phyloP scores from a whole-genome alignment of 106 monocot genomes.

The Acanthochlamys bracteata region DNA sequence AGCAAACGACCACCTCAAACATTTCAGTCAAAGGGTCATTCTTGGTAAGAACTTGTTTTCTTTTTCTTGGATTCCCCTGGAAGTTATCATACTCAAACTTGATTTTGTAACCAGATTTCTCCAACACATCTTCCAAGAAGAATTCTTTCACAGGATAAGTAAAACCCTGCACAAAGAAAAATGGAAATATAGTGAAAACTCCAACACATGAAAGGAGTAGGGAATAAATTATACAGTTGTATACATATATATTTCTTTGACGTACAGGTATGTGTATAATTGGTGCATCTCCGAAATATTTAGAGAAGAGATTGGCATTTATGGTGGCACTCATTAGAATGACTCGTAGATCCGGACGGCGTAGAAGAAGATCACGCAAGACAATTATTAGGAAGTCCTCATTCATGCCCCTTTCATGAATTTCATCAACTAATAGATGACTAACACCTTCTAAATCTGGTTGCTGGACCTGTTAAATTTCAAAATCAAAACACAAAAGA shows the following conservation, averaged over 20 bases:
- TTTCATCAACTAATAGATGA: constrained; percentile 93
- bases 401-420: constrained; percentile 98
- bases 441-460: constrained; percentile 72
- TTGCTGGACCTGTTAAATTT: constrained; percentile 67
- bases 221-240: background rate
- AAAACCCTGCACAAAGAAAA: constrained; percentile 51
- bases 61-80: constrained; percentile 64
- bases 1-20: constrained; percentile 61
- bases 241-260: background rate
- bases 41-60: constrained; percentile 37
- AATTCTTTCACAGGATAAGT: constrained; percentile 90
- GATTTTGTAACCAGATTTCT: constrained; percentile 71
- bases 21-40: constrained; percentile 82
- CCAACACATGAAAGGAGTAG: background rate
- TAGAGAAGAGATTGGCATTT: constrained; percentile 88
- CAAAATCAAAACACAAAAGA: too few species aligned
- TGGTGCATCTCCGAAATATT: constrained; percentile 84
- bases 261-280: constrained; percentile 89
- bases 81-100: constrained; percentile 61
- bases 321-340: constrained; percentile 98
- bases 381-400: constrained; percentile 99
- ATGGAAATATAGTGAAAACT: background rate
- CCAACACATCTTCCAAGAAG: constrained; percentile 80
- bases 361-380: constrained; percentile 81
- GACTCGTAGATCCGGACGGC: constrained; percentile 75